A percentile compares a stretch with the other conserved stretches of the same genome.
These are phyloP conservation scores for Tylopilus sp. DNA, from an alignment of 768 basidiomycete species.

Conservation along the genomic window DNA sequence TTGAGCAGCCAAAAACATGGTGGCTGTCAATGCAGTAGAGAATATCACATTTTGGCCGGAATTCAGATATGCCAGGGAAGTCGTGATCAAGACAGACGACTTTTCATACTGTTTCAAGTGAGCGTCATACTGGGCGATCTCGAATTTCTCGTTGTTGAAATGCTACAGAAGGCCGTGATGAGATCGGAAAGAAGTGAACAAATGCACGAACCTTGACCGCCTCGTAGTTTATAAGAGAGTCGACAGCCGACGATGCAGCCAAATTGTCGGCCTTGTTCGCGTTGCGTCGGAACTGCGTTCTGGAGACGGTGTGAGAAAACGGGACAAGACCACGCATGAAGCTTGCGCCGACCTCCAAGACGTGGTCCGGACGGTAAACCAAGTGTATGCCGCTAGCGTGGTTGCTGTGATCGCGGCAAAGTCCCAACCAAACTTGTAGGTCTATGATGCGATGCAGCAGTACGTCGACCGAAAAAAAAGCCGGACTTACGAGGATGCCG, in stretches of 20 bases:
- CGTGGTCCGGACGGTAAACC: constrained; percentile 96
- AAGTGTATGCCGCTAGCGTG: constrained; percentile 88
- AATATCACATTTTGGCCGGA: constrained; percentile 98
- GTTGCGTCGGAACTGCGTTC: constrained; percentile 89
- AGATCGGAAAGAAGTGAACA: not conserved
- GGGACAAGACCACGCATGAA: not conserved
- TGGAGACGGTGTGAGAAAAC: constrained; percentile 27
- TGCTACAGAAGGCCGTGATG: constrained; percentile 47
- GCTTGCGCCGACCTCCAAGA: constrained; percentile 74
- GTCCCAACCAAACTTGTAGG: constrained; percentile 96
- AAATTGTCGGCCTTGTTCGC: constrained; percentile 97
- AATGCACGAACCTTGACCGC: constrained; percentile 81
- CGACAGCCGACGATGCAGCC: constrained; percentile 90
- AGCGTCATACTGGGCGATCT: constrained; percentile 88
- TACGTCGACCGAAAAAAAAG: not conserved
- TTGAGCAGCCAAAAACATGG: constrained; percentile 96
- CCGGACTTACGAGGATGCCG: constrained; percentile 77
- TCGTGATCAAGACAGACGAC: constrained; percentile 91
- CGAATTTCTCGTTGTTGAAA: constrained; percentile 95
- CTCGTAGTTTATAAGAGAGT: constrained; percentile 96
- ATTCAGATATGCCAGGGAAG: constrained; percentile 88
- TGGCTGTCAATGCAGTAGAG: constrained; percentile 85
- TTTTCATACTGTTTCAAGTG: constrained; percentile 86
- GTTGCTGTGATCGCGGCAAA: constrained; percentile 87
- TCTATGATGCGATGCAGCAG: constrained; percentile 43